Evolutionary conservation across 176 grass and related monocot species (phyloP), one percentile per base, ranked within the genome.

Genomic region (Juncus effusus): DNA sequence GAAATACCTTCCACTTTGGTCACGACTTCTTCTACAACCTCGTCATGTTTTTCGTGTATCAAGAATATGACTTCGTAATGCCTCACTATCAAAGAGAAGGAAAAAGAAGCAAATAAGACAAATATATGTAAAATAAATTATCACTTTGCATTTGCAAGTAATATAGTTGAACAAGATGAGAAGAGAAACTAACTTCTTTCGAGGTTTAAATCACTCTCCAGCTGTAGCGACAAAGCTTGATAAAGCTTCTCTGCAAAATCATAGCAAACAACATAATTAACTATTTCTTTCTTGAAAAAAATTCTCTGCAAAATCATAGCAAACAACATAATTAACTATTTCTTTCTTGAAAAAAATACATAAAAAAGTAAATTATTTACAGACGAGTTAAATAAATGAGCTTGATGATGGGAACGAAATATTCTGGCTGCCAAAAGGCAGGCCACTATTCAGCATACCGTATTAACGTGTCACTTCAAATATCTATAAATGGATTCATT

Each of bases 41-140:
- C 82, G n/a, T 82, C 64, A 39, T 16, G 75, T 7, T 89, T 83
- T 82, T 92, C 82, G 55, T 97, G 88, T 72, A 92, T 97, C 53
- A 92, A 77, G 75, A 91, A 91, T 70, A 97, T 87, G 16, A 97
- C 84, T 76, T 92, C 87, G 58, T 92, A 92, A 60, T 97, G 88
- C 8, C 93, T 74, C 93, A 91, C 91, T 96, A 66, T 10, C 74
- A 73, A 54, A 42, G 73, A 63, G 15, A 40, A 45, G 28, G 63
- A 61, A 13, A 40, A 12, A 4, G 15, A 50, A 3, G 14, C 39
- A 49, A 58, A 10, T 10, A 59, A 52, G 10, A 44, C 12, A 61
- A 79, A 64, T 49, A 15, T 53, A 38, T 35, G 62, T 54, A 38
- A 63, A 61, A 10, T 13, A 54, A 42, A 37, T 52, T 19, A 28